Base-by-base conservation (phyloP, 73 alveolate genomes). In the Paraurostyla sp. region DNA sequence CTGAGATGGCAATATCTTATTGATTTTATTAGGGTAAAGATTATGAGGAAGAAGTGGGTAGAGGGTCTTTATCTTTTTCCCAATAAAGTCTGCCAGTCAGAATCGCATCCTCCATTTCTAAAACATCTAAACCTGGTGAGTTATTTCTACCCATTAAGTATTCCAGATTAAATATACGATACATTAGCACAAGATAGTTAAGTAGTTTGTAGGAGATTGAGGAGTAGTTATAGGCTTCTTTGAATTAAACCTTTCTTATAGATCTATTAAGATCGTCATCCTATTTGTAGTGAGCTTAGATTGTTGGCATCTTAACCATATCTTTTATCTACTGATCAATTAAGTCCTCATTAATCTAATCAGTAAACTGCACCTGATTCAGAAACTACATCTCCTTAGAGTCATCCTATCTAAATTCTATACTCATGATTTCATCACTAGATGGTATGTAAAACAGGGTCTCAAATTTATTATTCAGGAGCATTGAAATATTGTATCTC, bases 371-470 rank as follows among this genome's bases (percentile, higher is more conserved):
- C 49, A 78, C 89, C 29, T 51, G 23, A 48, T 22, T 48, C 46
- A 45, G 46, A 2, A 48, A 16, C 46, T 73, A 73, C 27, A 73
- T 13, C 30, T 73, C 86, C 23, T 65, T 65, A 23, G 86, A 35
- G 27, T 50, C 89, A 43, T 52, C 78, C 9, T 33, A 36, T 49
- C 60, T 46, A 6, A 63, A 29, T 27, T 91, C 96, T 29, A 81
- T 20, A 15, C 33, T 18, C 80, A 91, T 36, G 41, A 91, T 84
- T 40, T 91, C 96, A 27, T 91, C 92, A 33, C 86, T 57, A 0
- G 91, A 62, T 3, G 96, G 96, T 46, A 91, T 73, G 49, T 51
- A 87, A 68, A 48, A 71, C 35, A 27, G 46, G 25, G 51, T 22
- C 29, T 89, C 83, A 58, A 54, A 56, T 71, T 50, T 60, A 33